These are phyloP conservation scores for Daldinia sp. DNA, from an alignment of 2,329 filamentous ascomycete species.

Conservation along the genomic window DNA sequence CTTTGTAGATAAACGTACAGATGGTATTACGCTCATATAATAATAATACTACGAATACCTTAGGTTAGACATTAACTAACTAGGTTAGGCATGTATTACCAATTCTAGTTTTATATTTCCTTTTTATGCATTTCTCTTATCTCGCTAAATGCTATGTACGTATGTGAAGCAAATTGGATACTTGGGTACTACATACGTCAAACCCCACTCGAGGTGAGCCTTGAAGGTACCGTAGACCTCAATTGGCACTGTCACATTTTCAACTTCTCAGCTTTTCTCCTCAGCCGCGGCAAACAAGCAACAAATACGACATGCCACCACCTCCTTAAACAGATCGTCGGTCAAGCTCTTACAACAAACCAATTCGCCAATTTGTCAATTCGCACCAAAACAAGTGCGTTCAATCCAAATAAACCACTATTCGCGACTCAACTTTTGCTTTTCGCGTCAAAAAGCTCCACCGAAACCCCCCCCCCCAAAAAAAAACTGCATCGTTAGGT, in stretches of 20 bases:
- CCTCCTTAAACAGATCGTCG: conserved; percentile 7
- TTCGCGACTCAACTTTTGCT: neutral
- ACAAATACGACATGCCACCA: neutral
- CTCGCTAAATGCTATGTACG: no score
- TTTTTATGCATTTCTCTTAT: no score
- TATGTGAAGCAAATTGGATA: no score
- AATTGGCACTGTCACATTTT: conserved; percentile 1
- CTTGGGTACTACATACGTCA: no score
- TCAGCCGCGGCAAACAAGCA: conserved; percentile 22
- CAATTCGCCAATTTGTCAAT: no score
- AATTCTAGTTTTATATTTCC: no score
- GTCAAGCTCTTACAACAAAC: neutral
- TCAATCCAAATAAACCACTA: neutral
- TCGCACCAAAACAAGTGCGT: neutral
- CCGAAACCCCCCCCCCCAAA: no score
- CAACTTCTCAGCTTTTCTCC: conserved; percentile 20
- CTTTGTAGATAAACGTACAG: neutral
- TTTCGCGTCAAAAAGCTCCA: neutral
- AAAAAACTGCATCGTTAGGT: neutral
- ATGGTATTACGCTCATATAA: neutral
- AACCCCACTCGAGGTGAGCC: no score
- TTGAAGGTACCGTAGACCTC: no score
- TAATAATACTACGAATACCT: no score
- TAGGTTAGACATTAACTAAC: no score
- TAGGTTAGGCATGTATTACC: no score